A percentile compares a stretch with the other conserved stretches of the same genome.
Evolutionary conservation across 257 asterid genomes (phyloP).

Genomic region (Plantago elongata): DNA sequence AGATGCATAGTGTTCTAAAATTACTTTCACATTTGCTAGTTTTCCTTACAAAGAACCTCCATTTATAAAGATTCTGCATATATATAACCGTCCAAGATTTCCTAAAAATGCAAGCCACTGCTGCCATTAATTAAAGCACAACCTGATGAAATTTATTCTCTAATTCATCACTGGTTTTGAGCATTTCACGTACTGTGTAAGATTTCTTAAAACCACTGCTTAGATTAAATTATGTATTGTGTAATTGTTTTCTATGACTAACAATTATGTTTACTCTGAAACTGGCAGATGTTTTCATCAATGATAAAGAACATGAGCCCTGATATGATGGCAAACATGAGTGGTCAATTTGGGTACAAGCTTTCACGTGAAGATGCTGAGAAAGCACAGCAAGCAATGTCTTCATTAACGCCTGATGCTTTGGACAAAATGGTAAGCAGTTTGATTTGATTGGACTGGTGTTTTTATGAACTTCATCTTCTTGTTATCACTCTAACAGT

Average conservation of each 20-base stretch:
- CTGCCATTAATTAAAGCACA: no score
- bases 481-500: no score
- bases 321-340: slow-evolving; percentile 93
- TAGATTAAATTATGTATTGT: background rate
- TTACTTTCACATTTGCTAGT: no score
- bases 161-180: no score
- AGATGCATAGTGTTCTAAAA: no score
- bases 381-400: slow-evolving; percentile 97
- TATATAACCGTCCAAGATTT: no score
- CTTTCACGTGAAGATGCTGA: slow-evolving; percentile 96
- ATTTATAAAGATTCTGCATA: no score
- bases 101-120: no score
- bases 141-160: no score
- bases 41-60: no score
- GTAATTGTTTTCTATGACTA: background rate
- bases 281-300: slow-evolving; percentile 82
- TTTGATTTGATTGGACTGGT: background rate
- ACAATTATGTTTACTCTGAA: slow-evolving; percentile 19
- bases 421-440: slow-evolving; percentile 76
- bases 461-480: background rate
- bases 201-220: no score
- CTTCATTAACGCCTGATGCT: slow-evolving; percentile 85
- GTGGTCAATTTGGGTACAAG: slow-evolving; percentile 86
- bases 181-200: no score
- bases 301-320: slow-evolving; percentile 90